Evolutionary conservation across 2,329 filamentous ascomycete genomes (phyloP), one percentile per base, ranked within the genome.

Genomic region (Sporothrix inflata): DNA sequence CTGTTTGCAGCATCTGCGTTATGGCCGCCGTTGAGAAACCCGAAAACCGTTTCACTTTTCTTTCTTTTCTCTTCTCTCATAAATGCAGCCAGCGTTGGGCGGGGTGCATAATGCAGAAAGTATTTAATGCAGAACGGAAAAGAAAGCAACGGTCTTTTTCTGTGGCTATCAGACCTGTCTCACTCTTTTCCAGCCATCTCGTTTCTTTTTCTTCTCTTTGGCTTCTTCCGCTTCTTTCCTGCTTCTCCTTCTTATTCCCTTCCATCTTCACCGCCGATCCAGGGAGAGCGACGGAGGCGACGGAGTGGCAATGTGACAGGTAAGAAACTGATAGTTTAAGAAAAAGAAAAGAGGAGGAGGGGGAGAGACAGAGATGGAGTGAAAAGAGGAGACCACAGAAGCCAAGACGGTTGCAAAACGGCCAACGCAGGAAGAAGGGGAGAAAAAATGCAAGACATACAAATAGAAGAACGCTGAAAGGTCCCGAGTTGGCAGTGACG

Each of bases 251-350:
- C 11, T 19, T 45, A 34, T 34, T 47, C 12, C 24, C 19, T 40
- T 53, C 24, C 65, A 21, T 49, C 66, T 69, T 69, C 66, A 69
- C 66, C 66, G 66, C 66, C 49, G 65, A 67, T 67, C 65, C 47
- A 69, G 47, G 66, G 45, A 53, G 47, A 67, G 61, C 24, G 40
- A 27, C 63, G 27, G 63, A 30, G 27, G 21, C 11, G 49, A 16
- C 47, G 49, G 66, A n/a, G 51, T 30, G 34, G 51, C 49, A 69
- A 60, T 69, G 66, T 69, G 67, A 69, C 67, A 60, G 21, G 67
- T 57, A 57, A 45, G 24, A 68, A 69, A 55, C 6, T 27, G 66
- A 45, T 34, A 16, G 34, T 42, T 16, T 3, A 30, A n/a, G 42
- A 45, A 24, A n/a, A 60, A 19, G 7, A 34, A 4, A 27, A 24